phyloP scores from a whole-genome alignment of 2,329 filamentous ascomycete genomes.

The Davidsoniella neocaledoniae region DNA sequence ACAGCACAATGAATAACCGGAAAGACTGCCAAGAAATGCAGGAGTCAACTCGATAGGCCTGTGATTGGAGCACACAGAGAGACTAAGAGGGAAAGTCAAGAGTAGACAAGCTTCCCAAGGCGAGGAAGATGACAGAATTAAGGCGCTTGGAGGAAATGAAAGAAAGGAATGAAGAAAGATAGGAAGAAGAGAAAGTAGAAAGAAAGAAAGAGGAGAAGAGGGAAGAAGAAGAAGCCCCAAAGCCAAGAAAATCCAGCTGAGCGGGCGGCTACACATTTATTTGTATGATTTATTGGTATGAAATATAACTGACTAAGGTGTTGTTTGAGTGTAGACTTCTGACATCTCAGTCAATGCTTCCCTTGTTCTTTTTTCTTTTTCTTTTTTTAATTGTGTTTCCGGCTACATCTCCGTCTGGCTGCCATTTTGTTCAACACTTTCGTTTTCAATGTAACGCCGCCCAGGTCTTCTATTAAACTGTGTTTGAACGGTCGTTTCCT shows the following conservation, averaged over 20 bases:
- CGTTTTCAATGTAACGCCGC: background rate
- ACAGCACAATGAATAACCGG: conserved; percentile 15
- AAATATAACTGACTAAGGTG: too few species aligned
- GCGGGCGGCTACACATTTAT: too few species aligned
- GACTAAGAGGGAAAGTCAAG: background rate
- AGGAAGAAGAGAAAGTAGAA: conserved; percentile 5
- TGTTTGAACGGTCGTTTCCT: too few species aligned
- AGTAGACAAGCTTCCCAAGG: background rate
- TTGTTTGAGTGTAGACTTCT: too few species aligned
- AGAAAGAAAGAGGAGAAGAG: conserved; percentile 5
- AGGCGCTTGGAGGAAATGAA: conserved; percentile 1
- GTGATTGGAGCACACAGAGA: too few species aligned
- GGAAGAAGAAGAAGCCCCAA: conserved; percentile 5
- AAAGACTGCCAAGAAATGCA: background rate
- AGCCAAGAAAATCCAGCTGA: conserved; percentile 2
- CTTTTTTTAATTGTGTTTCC: background rate
- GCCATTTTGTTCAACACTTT: background rate
- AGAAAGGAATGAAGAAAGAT: conserved; percentile 13
- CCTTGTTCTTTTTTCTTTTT: background rate
- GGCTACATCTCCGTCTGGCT: too few species aligned
- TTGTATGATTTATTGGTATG: too few species aligned
- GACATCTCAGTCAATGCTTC: background rate
- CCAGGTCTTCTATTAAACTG: background rate
- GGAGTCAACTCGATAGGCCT: too few species aligned
- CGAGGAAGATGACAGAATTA: background rate